These are phyloP conservation scores for Phialocephala subalpina DNA, from an alignment of 2,329 filamentous ascomycete species.

Conservation along the genomic window DNA sequence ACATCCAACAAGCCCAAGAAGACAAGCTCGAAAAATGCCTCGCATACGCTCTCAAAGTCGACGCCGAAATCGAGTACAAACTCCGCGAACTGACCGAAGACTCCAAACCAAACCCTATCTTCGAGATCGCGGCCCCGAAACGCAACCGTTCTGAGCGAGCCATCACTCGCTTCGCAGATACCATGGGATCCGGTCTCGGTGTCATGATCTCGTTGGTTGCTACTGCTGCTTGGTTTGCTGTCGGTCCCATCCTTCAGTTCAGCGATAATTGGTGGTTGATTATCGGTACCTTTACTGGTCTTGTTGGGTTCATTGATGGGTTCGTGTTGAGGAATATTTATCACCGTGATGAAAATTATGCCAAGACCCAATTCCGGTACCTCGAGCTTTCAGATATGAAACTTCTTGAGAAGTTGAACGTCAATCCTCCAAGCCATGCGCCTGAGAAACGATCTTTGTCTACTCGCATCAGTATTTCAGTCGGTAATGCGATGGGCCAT, in stretches of 20 bases:
- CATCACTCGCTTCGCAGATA: slow-evolving; percentile 53
- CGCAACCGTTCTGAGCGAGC: slow-evolving; percentile 46
- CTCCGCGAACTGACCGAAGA: slow-evolving; percentile 47
- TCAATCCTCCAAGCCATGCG: slow-evolving; percentile 27
- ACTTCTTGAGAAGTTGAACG: slow-evolving; percentile 24
- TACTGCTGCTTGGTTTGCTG: slow-evolving; percentile 47
- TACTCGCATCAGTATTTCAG: slow-evolving; percentile 35
- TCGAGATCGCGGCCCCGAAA: slow-evolving; percentile 44
- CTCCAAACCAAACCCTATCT: slow-evolving; percentile 43
- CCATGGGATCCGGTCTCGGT: slow-evolving; percentile 52
- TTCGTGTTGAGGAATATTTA: slow-evolving; percentile 56
- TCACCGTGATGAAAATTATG: slow-evolving; percentile 33
- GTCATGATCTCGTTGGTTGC: slow-evolving; percentile 49
- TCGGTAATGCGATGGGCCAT: slow-evolving; percentile 34
- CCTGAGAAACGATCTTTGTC: slow-evolving; percentile 27
- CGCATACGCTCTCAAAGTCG: slow-evolving; percentile 45
- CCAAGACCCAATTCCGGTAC: slow-evolving; percentile 37
- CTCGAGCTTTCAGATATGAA: slow-evolving; percentile 9
- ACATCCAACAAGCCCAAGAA: slow-evolving; percentile 49
- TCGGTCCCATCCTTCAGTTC: slow-evolving; percentile 50
- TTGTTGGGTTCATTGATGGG: slow-evolving; percentile 54
- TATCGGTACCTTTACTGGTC: slow-evolving; percentile 56
- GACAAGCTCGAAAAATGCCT: slow-evolving; percentile 44
- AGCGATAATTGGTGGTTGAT: slow-evolving; percentile 56
- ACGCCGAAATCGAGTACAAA: slow-evolving; percentile 45